Percentiles rank a stretch among this genome's conserved stretches.
Evolutionary conservation across 768 basidiomycete species (phyloP).

Genomic region (Macrolepiota fuliginosa): DNA sequence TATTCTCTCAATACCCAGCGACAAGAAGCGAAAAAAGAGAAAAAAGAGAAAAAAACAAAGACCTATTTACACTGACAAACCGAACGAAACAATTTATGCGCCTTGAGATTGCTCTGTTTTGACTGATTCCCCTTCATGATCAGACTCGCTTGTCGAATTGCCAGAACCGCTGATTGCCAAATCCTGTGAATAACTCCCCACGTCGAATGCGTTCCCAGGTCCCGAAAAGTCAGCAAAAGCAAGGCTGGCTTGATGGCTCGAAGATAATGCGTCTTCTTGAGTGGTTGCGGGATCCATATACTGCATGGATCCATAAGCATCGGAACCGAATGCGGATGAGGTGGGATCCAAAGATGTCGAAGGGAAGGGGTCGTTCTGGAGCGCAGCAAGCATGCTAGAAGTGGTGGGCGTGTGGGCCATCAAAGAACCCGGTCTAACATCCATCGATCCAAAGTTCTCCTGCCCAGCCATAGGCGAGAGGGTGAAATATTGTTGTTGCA

Average conservation of each 20-base stretch:
- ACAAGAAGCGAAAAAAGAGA: slow-evolving; percentile 18
- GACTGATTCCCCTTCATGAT: slow-evolving; percentile 60
- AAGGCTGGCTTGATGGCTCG: slow-evolving; percentile 60
- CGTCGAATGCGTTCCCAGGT: slow-evolving; percentile 66
- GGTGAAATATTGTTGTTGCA: slow-evolving; percentile 87
- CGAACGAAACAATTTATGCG: slow-evolving; percentile 25
- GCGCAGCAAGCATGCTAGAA: slow-evolving; percentile 86
- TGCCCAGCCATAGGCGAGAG: slow-evolving; percentile 89
- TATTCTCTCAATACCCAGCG: slow-evolving; percentile 3
- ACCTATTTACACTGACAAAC: slow-evolving; percentile 11
- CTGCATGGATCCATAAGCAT: slow-evolving; percentile 66
- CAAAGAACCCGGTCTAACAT: slow-evolving; percentile 55
- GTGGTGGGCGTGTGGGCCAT: slow-evolving; percentile 86
- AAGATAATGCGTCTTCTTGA: slow-evolving; percentile 60
- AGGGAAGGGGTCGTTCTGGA: slow-evolving; percentile 75
- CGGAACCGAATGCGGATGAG: slow-evolving; percentile 59
- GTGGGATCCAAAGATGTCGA: slow-evolving; percentile 64
- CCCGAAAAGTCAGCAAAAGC: slow-evolving; percentile 70
- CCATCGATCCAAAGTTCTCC: slow-evolving; percentile 69
- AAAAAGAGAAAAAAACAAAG: slow-evolving; percentile 16
- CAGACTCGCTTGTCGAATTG: slow-evolving; percentile 56
- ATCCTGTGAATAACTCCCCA: slow-evolving; percentile 66
- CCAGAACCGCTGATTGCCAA: slow-evolving; percentile 53
- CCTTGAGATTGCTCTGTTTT: slow-evolving; percentile 56
- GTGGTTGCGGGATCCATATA: slow-evolving; percentile 73